These are phyloP conservation scores for Phytophthora cryptogea DNA, from an alignment of 352 stramenopile genomes.

Conservation along the genomic window DNA sequence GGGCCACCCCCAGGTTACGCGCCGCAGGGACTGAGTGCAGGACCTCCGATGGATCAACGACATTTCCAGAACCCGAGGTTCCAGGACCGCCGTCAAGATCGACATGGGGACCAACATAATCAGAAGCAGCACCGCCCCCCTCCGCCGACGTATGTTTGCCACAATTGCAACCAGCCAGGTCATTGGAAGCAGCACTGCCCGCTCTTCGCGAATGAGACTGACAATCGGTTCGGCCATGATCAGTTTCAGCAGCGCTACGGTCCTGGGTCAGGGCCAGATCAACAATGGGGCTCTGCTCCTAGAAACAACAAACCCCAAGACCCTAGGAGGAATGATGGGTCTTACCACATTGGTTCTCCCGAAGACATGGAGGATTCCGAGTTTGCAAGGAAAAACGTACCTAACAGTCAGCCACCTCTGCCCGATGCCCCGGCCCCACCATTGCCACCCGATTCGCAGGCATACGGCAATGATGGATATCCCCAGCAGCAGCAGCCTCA, in stretches of 20 bases:
- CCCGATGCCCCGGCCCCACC: constrained; percentile 24
- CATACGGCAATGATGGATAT: constrained; percentile 28
- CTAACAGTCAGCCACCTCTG: constrained; percentile 18
- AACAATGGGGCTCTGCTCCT: constrained; percentile 16
- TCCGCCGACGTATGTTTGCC: constrained; percentile 70
- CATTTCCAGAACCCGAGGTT: constrained; percentile 29
- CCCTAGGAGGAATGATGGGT: constrained; percentile 16
- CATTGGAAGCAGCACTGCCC: constrained; percentile 85
- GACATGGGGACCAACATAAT: constrained; percentile 14
- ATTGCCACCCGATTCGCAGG: constrained; percentile 21
- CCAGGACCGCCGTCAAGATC: constrained; percentile 31
- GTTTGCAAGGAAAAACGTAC: constrained; percentile 11
- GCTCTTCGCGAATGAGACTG: constrained; percentile 34
- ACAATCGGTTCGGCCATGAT: constrained; percentile 12
- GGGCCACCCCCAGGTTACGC: constrained; percentile 12
- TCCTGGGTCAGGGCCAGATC: constrained; percentile 3
- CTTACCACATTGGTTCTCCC: constrained; percentile 1
- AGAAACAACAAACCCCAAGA: constrained; percentile 26
- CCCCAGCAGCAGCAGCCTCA: constrained; percentile 15
- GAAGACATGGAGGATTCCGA: constrained; percentile 7
- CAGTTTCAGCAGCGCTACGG: constrained; percentile 14
- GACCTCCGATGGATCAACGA: constrained; percentile 14
- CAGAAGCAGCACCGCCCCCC: constrained; percentile 42
- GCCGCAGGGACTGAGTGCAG: constrained; percentile 9
- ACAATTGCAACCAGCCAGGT: constrained; percentile 74